These are phyloP conservation scores for Diatrype stigma DNA, from an alignment of 2,329 filamentous ascomycete genomes.

Conservation along the genomic window DNA sequence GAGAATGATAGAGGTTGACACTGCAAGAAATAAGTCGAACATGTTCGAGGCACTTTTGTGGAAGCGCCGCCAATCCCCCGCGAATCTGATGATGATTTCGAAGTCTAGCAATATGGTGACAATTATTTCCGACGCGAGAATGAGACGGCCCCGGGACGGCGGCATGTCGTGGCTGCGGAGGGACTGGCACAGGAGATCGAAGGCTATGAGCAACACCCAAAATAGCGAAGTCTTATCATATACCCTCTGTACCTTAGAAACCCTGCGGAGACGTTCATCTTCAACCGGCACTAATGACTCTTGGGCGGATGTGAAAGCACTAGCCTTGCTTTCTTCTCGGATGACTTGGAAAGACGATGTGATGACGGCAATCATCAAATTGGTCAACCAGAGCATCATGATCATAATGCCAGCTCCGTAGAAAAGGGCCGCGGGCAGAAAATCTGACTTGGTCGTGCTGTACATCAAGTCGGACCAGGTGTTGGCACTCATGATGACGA, in stretches of 20 bases:
- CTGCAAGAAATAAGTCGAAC: slow-evolving; percentile 73
- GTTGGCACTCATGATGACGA: slow-evolving; percentile 97
- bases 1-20: slow-evolving; percentile 81
- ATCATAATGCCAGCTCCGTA: slow-evolving; percentile 75
- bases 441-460: slow-evolving; percentile 87
- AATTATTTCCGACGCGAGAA: slow-evolving; percentile 67
- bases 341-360: slow-evolving; percentile 98
- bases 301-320: slow-evolving; percentile 81
- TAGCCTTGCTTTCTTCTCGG: slow-evolving; percentile 88
- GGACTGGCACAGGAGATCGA: slow-evolving; percentile 74
- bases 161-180: slow-evolving; percentile 75
- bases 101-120: slow-evolving; percentile 75
- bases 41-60: slow-evolving; percentile 70
- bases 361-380: slow-evolving; percentile 91
- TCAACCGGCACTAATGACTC: slow-evolving; percentile 35
- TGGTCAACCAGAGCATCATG: slow-evolving; percentile 93
- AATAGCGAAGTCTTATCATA: slow-evolving; percentile 71
- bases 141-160: slow-evolving; percentile 53
- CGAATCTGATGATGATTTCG: slow-evolving; percentile 78
- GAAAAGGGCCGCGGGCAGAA: slow-evolving; percentile 77
- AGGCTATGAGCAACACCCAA: slow-evolving; percentile 78
- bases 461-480: slow-evolving; percentile 96
- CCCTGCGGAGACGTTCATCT: slow-evolving; percentile 37
- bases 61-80: slow-evolving; percentile 76
- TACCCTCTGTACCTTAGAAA: slow-evolving; percentile 58